phyloP scores from a whole-genome alignment of 2,329 filamentous ascomycete species.

The Fusarium sp. region DNA sequence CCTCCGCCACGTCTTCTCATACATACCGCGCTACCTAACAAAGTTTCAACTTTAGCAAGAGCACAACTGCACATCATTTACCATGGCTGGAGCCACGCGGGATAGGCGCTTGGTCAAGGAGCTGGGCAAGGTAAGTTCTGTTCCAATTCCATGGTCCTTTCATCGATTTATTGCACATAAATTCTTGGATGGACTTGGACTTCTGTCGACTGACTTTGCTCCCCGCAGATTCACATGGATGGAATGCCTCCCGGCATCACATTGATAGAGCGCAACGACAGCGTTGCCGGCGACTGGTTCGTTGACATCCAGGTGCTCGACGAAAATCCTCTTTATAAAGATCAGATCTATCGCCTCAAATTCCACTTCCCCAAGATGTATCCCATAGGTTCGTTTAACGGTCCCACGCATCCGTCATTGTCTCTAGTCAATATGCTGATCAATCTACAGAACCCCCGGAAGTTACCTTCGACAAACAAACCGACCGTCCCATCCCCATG shows the following conservation, averaged over 20 bases:
- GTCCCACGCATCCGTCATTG: not conserved
- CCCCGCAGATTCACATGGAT: slow-evolving; percentile 62
- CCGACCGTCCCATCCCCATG: slow-evolving; percentile 80
- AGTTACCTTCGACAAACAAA: slow-evolving; percentile 82
- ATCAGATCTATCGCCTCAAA: slow-evolving; percentile 83
- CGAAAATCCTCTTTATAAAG: slow-evolving; percentile 85
- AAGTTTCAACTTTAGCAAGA: not conserved
- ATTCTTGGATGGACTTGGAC: not conserved
- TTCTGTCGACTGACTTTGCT: slow-evolving; percentile 31
- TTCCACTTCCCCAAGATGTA: slow-evolving; percentile 88
- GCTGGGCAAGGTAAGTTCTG: slow-evolving; percentile 61
- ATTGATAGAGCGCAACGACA: slow-evolving; percentile 82
- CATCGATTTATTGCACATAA: too few species aligned
- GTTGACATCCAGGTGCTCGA: slow-evolving; percentile 94
- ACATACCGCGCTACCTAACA: not conserved
- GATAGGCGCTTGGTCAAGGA: slow-evolving; percentile 70
- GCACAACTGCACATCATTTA: slow-evolving; percentile 11
- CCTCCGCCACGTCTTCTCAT: slow-evolving; percentile 14
- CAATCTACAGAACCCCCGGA: slow-evolving; percentile 82
- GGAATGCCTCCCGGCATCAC: slow-evolving; percentile 76
- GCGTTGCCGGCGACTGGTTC: slow-evolving; percentile 80
- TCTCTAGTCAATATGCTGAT: slow-evolving; percentile 10
- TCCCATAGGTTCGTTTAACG: slow-evolving; percentile 77
- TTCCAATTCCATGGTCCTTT: not conserved
- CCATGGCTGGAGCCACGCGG: slow-evolving; percentile 60